Percentiles rank a stretch among this genome's conserved stretches.
These are phyloP conservation scores for Brassica cretica DNA, from an alignment of 345 rosid genomes.

Conservation along the genomic window DNA sequence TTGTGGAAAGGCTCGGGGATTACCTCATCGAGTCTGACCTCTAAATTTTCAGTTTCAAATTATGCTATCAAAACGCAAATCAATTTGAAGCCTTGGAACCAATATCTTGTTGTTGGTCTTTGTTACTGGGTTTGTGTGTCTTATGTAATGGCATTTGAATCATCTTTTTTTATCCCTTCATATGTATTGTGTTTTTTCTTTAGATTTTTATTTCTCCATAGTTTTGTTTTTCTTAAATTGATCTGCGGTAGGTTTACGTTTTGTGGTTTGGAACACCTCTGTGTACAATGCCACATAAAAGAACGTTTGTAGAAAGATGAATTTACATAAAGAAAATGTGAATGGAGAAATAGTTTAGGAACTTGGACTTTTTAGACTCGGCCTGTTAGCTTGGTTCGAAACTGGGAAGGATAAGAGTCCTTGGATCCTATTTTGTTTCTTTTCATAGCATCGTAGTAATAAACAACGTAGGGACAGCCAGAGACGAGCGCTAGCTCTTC, in stretches of 20 bases:
- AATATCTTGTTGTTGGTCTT: conserved; percentile 24
- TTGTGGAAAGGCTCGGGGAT: conserved; percentile 55
- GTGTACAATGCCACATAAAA: neutral
- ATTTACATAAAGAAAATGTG: neutral
- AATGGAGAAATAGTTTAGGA: neutral
- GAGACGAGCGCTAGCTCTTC: neutral
- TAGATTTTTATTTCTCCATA: conserved; percentile 10
- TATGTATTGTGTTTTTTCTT: conserved; percentile 19
- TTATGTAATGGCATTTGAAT: conserved; percentile 28
- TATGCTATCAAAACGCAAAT: conserved; percentile 26
- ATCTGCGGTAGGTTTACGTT: neutral
- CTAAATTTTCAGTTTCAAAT: neutral
- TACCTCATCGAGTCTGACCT: conserved; percentile 73
- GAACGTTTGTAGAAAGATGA: neutral
- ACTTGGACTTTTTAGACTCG: neutral
- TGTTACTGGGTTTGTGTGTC: conserved; percentile 23
- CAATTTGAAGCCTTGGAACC: conserved; percentile 26
- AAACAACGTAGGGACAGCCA: neutral
- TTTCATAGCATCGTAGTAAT: neutral
- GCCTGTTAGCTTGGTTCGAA: too few species aligned
- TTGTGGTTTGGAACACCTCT: neutral
- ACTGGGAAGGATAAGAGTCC: too few species aligned
- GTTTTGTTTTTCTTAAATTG: neutral
- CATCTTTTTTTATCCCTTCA: neutral
- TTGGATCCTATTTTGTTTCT: neutral